Conservation (phyloP, 2,329 filamentous ascomycete genomes). For the Colletotrichum coccodes region DNA sequence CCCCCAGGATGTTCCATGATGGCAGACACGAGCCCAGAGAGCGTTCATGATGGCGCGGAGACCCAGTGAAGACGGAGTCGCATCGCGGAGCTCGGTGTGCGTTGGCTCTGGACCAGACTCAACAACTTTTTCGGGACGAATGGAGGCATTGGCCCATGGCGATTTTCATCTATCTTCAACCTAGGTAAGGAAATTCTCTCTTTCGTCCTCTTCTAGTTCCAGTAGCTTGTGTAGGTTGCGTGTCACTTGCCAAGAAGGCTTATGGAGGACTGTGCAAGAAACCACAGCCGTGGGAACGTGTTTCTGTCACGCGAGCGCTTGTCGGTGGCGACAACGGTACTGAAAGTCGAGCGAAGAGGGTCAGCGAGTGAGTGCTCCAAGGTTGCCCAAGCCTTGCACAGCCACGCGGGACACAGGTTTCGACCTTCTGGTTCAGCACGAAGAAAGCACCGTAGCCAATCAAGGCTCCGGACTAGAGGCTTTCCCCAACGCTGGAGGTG, state of each 20-base stretch:
- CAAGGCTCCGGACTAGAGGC: background rate
- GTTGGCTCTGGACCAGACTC: background rate
- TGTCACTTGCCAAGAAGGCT: background rate
- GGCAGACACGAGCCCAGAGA: background rate
- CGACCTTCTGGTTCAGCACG: background rate
- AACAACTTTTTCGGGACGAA: background rate
- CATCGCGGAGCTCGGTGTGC: background rate
- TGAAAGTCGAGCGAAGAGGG: background rate
- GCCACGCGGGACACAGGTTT: slow-evolving; percentile 20
- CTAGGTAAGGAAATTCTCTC: too few relatives aligned
- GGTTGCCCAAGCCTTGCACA: slow-evolving; percentile 23
- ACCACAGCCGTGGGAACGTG: background rate
- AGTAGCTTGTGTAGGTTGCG: background rate
- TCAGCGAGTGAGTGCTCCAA: background rate
- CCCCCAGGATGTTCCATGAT: background rate
- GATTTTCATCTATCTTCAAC: too few relatives aligned
- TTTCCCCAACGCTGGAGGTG: background rate
- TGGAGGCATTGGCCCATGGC: background rate
- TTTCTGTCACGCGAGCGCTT: slow-evolving; percentile 23
- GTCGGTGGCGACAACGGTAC: slow-evolving; percentile 4
- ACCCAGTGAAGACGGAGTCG: background rate
- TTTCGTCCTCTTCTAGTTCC: background rate
- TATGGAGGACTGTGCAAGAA: background rate
- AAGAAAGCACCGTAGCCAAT: slow-evolving; percentile 9
- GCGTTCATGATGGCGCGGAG: background rate